Conservation (phyloP, 1,284 basidiomycete genomes). For the Cutaneotrichosporon mucoides region DNA sequence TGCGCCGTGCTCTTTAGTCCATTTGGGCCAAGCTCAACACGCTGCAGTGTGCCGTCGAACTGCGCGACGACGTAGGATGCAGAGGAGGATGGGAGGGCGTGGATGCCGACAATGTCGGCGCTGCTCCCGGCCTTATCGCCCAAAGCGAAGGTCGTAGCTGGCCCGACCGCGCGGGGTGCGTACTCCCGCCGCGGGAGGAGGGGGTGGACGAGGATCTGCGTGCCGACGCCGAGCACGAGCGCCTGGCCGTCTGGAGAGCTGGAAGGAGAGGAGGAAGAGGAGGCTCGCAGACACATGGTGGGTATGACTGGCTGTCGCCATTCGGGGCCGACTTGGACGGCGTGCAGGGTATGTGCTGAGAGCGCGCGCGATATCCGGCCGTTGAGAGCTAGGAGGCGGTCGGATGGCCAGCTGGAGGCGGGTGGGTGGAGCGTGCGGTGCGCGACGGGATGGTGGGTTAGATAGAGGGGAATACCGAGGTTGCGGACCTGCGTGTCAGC, state of each 20-base stretch:
- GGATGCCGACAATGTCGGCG: conserved; percentile 37
- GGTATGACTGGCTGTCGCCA: conserved; percentile 41
- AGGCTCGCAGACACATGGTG: conserved; percentile 15
- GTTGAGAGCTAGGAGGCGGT: conserved; percentile 24
- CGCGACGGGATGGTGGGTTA: conserved; percentile 23
- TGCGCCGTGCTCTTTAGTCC: conserved; percentile 12
- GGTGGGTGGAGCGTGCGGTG: conserved; percentile 27
- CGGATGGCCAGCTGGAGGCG: conserved; percentile 19
- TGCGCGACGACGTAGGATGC: conserved; percentile 25
- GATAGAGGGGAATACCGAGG: conserved; percentile 36
- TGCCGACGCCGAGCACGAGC: conserved; percentile 35
- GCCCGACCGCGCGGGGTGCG: background rate
- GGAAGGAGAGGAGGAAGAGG: conserved; percentile 1
- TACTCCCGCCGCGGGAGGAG: conserved; percentile 8
- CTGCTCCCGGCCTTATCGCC: conserved; percentile 18
- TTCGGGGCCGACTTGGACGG: conserved; percentile 35
- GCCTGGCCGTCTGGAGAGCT: conserved; percentile 9
- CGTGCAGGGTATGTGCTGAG: conserved; percentile 25
- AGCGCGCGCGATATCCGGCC: conserved; percentile 23
- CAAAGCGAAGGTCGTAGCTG: conserved; percentile 23
- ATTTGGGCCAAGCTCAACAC: conserved; percentile 10
- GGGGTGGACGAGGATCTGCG: conserved; percentile 30
- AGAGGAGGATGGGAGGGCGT: conserved; percentile 19
- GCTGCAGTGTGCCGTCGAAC: conserved; percentile 40
- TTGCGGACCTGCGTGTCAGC: conserved; percentile 23